Percentiles rank a stretch among this genome's conserved stretches.
phyloP scores from a whole-genome alignment of 2,329 filamentous ascomycete genomes.

The Lasiodiplodia sp. region DNA sequence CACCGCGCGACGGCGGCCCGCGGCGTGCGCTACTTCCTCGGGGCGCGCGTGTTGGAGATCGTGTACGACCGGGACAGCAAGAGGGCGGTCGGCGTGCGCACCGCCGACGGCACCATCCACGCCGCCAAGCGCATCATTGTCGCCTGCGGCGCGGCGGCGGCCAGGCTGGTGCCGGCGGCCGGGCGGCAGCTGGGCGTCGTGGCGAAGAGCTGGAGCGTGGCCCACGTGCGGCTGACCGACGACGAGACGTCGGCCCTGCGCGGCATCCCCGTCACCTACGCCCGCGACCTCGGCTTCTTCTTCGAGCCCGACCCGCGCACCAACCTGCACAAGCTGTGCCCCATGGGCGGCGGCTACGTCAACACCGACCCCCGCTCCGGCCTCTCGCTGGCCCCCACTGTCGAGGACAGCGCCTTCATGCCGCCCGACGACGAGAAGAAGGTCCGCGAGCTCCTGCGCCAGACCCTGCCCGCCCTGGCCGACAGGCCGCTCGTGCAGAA shows the following conservation, averaged over 20 bases:
- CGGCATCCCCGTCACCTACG: constrained; percentile 67
- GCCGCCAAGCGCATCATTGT: constrained; percentile 55
- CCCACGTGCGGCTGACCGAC: constrained; percentile 64
- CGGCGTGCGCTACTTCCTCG: constrained; percentile 55
- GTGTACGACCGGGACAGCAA: constrained; percentile 45
- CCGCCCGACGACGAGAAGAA: constrained; percentile 61
- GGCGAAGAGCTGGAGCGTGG: constrained; percentile 66
- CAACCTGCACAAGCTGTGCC: constrained; percentile 66
- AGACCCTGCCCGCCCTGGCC: constrained; percentile 62
- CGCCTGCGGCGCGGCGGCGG: constrained; percentile 60
- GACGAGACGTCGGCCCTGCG: constrained; percentile 62
- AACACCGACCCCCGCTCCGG: constrained; percentile 56
- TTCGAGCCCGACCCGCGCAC: constrained; percentile 69
- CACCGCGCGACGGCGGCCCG: constrained; percentile 52
- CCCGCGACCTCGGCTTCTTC: constrained; percentile 69
- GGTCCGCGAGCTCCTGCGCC: constrained; percentile 58
- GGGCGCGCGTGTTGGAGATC: constrained; percentile 49
- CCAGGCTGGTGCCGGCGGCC: constrained; percentile 57
- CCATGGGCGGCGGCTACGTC: constrained; percentile 63
- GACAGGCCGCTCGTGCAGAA: constrained; percentile 64
- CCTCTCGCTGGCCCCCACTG: constrained; percentile 51
- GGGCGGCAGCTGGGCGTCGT: constrained; percentile 55
- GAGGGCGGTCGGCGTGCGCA: constrained; percentile 46
- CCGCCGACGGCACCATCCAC: constrained; percentile 49
- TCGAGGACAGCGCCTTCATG: constrained; percentile 55